These are phyloP conservation scores for Tuber magnatum DNA, from an alignment of 495 filamentous ascomycete species.

Conservation along the genomic window DNA sequence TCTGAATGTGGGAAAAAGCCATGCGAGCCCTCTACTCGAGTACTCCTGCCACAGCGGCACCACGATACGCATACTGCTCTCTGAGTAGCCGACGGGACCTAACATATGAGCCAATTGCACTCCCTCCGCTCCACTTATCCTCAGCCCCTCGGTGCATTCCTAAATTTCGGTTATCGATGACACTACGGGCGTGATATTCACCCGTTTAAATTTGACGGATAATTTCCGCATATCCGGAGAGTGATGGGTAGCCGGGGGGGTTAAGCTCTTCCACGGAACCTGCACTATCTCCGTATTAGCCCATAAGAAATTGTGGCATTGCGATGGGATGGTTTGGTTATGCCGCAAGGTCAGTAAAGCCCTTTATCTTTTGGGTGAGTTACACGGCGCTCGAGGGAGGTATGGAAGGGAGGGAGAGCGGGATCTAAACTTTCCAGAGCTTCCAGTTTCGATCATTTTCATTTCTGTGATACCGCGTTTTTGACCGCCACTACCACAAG, in stretches of 20 bases:
- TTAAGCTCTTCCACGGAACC: neutral
- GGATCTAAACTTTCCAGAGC: neutral
- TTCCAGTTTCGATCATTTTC: neutral
- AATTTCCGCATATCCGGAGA: neutral
- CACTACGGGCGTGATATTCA: neutral
- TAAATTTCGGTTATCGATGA: neutral
- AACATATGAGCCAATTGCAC: neutral
- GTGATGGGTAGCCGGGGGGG: neutral
- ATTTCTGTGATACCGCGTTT: neutral
- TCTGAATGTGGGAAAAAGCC: neutral
- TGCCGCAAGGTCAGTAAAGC: neutral
- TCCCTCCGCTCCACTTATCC: neutral
- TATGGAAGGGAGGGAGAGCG: neutral
- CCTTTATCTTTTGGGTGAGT: neutral
- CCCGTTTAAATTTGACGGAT: neutral
- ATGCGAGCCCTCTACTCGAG: neutral
- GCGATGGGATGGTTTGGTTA: neutral
- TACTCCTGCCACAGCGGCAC: neutral
- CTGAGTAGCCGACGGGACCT: neutral
- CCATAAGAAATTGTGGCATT: neutral
- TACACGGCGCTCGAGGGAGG: neutral
- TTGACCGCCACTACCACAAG: neutral
- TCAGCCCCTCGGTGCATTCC: neutral
- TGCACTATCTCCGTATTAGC: neutral
- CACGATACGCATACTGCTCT: neutral